Evolutionary conservation across 768 basidiomycete species (phyloP), one percentile per base, ranked within the genome.

Genomic region (Mycena metata): DNA sequence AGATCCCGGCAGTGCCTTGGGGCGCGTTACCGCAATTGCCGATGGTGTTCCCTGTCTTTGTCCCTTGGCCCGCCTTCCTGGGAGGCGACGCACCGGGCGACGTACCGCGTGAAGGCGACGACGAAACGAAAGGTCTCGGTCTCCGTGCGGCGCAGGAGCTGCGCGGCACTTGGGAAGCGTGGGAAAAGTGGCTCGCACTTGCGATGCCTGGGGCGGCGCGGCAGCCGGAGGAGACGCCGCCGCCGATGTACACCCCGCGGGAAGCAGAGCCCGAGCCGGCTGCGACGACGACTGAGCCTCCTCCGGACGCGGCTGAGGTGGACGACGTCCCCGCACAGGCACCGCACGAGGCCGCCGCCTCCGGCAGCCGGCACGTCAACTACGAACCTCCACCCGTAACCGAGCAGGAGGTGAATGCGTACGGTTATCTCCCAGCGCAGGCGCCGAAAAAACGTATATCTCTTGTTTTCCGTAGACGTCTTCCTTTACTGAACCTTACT

Each of bases 31-130:
- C 90, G 6, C 90, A 91, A 68, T 84, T 92, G 64, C 91, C 91
- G 2, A 83, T 92, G 79, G 91, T 92, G 15, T 94, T 95, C 85
- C 93, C 94, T 19, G 86, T 94, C 24, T 86, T 90, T 66, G 88
- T 94, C 17, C 92, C 94, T 23, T 91, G 88, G 89, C 85, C 88
- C 1, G 85, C 89, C 19, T 88, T 93, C 77, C 81, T 90, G 63
- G 86, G 88, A 60, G 88, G 86, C 16, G 83, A 83, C 45, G 75
- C 79, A 23, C 74, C 75, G 46, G 73, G 64, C 52, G 55, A 71
- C 45, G 79, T 78, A 59, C 75, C 78, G 36, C 80, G 76, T 30
- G 80, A 80, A 47, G 78, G 74, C 11, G 79, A 79, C 33, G 81
- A 83, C 57, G 76, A 67, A 33, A 76, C 79, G 23, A 79, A 81